Percentiles rank a stretch among this genome's conserved stretches.
Evolutionary conservation across 495 filamentous ascomycete genomes (phyloP).

Genomic region (Neurospora sp.): DNA sequence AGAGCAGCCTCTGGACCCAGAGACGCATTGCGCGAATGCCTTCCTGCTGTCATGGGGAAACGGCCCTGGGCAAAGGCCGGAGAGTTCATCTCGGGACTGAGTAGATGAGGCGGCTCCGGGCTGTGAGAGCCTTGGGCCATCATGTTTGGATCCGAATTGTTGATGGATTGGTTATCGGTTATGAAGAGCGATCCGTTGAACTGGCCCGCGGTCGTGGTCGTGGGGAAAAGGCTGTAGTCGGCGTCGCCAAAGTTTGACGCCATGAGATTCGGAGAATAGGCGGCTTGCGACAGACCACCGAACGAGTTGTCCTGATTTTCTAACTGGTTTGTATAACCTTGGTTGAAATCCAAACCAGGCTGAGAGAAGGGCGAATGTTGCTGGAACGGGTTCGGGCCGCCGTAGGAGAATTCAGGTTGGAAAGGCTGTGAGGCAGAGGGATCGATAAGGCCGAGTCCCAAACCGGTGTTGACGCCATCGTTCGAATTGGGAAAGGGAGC

Average conservation of each 20-base stretch:
- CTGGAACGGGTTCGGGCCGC: conserved; percentile 23
- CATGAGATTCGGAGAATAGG: conserved; percentile 24
- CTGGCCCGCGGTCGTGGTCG: conserved; percentile 30
- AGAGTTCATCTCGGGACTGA: conserved; percentile 53
- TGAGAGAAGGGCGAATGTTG: conserved; percentile 23
- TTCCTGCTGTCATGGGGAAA: conserved; percentile 41
- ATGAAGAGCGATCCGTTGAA: conserved; percentile 38
- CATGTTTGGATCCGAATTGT: conserved; percentile 49
- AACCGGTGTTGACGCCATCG: conserved; percentile 29
- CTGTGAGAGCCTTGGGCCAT: conserved; percentile 53
- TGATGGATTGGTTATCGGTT: conserved; percentile 43
- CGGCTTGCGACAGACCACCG: conserved; percentile 11
- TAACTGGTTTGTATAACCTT: conserved; percentile 28
- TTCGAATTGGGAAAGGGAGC: conserved; percentile 34
- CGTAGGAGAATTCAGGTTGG: conserved; percentile 23
- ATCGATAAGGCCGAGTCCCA: conserved; percentile 36
- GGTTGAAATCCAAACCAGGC: conserved; percentile 27
- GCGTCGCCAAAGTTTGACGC: conserved; percentile 31
- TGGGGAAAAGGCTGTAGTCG: conserved; percentile 47
- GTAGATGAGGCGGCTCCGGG: conserved; percentile 59
- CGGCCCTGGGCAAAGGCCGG: conserved; percentile 48
- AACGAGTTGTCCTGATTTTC: conserved; percentile 24
- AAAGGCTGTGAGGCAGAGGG: conserved; percentile 24
- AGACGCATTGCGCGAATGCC: conserved; percentile 69
- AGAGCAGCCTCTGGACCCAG: conserved; percentile 70